Conservation (phyloP, 2,329 filamentous ascomycete genomes). For the Hymenoscyphus linearis region DNA sequence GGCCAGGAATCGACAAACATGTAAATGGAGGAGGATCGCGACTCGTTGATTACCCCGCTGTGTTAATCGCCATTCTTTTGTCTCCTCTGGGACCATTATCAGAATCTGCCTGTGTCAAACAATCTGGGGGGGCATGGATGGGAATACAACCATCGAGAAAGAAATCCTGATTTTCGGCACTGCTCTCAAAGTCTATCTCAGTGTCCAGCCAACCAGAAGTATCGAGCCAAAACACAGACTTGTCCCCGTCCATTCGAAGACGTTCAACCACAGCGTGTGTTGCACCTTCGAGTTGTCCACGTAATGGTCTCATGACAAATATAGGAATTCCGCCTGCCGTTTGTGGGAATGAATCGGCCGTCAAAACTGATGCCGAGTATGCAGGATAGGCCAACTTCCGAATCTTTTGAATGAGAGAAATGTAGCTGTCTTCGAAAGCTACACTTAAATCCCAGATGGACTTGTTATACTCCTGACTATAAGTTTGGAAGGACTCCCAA, state of each 20-base stretch:
- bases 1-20: constrained; percentile 35
- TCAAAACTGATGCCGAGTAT: constrained; percentile 10
- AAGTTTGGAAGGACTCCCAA: constrained; percentile 28
- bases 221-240: constrained; percentile 35
- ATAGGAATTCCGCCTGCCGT: constrained; percentile 31
- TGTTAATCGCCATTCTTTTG: constrained; percentile 30
- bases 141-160: constrained; percentile 27
- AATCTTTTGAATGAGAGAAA: constrained; percentile 34
- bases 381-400: constrained; percentile 25
- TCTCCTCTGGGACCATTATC: constrained; percentile 16
- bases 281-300: constrained; percentile 31
- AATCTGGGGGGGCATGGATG: neutral
- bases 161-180: constrained; percentile 27
- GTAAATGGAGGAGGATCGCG: constrained; percentile 34
- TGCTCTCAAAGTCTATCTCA: constrained; percentile 19
- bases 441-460: constrained; percentile 28
- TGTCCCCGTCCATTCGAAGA: constrained; percentile 33
- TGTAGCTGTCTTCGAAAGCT: constrained; percentile 32
- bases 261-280: constrained; percentile 32
- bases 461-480: constrained; percentile 30
- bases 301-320: constrained; percentile 35
- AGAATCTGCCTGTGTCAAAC: neutral
- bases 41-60: constrained; percentile 33
- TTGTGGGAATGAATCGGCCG: constrained; percentile 13
- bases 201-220: constrained; percentile 36